These are phyloP conservation scores for Cryptosporidium xiaoi DNA, from an alignment of 169 alveolate genomes.

Conservation along the genomic window DNA sequence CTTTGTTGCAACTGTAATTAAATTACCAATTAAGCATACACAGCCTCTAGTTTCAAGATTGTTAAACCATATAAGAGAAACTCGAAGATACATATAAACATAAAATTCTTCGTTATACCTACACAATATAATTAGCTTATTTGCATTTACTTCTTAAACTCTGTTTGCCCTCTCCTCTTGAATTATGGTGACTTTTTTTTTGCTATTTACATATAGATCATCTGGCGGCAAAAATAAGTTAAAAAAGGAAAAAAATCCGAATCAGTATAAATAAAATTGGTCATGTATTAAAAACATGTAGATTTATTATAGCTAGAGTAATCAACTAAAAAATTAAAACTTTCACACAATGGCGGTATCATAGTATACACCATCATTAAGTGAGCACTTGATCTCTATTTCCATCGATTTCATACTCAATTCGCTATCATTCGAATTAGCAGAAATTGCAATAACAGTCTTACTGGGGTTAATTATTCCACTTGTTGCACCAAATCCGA, in stretches of 20 bases:
- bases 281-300: not conserved
- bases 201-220: constrained; percentile 29
- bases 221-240: constrained; percentile 51
- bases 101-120: too few relatives aligned
- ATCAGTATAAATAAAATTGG: not conserved
- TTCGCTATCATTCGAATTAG: constrained; percentile 32
- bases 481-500: constrained; percentile 30
- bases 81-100: too few relatives aligned
- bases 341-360: constrained; percentile 45
- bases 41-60: too few relatives aligned
- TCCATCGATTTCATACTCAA: constrained; percentile 12
- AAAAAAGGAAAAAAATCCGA: not conserved
- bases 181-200: too few relatives aligned
- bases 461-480: not conserved
- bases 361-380: constrained; percentile 65
- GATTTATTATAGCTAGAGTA: too few relatives aligned
- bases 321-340: too few relatives aligned
- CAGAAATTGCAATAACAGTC: constrained; percentile 46
- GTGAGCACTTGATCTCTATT: constrained; percentile 41
- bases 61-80: too few relatives aligned
- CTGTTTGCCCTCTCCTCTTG: too few relatives aligned
- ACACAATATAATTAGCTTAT: too few relatives aligned
- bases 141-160: too few relatives aligned
- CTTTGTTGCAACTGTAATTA: too few relatives aligned
- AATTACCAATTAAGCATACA: too few relatives aligned